Evolutionary conservation across 176 grass and related monocot genomes (phyloP), one percentile per base, ranked within the genome.

Genomic region (Lolium multiflorum): DNA sequence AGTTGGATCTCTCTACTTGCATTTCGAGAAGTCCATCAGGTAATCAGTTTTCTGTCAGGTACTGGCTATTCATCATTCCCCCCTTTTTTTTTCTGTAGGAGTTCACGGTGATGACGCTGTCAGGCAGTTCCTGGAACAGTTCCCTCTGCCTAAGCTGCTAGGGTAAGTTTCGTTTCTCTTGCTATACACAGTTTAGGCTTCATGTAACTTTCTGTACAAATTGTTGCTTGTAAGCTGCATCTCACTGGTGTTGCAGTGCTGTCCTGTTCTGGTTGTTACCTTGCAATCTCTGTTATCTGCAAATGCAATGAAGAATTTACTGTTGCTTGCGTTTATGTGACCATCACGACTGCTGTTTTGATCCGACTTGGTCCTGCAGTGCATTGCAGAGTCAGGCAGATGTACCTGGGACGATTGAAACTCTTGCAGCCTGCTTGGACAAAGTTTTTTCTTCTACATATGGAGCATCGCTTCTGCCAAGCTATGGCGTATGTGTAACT

Each of bases 401-500:
- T 79, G 88, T 88, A 58, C 86, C 84, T 86, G 90, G 62, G 64
- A 65, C 86, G 80, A 57, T 67, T 21, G 88, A 98, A 80, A 95
- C 88, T 68, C 18, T 98, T 17, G 87, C 91, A 26, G 66, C 87
- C 8, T 98, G 93, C 82, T 80, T 98, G 85, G 93, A 95, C 74
- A 98, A 92, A 98, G 77, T 98, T 41, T 98, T 98, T 81, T 89
- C 85, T 39, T 94, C 93, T 7, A 98, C 88, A 69, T 89, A 91
- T 72, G 96, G 96, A 26, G 93, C 90, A 35, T 95, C 88, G 7
- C 79, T 92, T 71, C 88, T 95, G 66, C 91, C 91, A 76, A 91
- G 72, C 74, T 95, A 90, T 56, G 91, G 86, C 52, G 87, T 82
- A 94, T 63, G 90, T 88, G 21, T 48, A 18, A 52, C 66, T 59